Evolutionary conservation across 345 rosid genomes (phyloP), one percentile per base, ranked within the genome.

Genomic region (Dipteronia dyeriana): DNA sequence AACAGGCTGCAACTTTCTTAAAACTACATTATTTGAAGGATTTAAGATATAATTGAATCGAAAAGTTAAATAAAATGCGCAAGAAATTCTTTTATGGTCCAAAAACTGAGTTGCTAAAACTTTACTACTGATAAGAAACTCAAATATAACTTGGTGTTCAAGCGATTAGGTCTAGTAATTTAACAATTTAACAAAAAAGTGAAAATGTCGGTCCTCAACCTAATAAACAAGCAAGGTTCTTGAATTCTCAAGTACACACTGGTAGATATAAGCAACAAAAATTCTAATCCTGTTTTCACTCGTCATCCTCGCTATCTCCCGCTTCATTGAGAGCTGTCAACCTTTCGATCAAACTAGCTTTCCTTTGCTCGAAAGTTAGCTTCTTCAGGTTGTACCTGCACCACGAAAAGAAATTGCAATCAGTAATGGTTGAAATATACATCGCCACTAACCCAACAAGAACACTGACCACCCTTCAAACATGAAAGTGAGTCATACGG

Each of bases 331-430:
- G 84, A n/a, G 86, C 80, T 22, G 81, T 68, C 84, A 88, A 78
- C 59, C 90, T 80, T 19, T 85, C 87, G 16, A 88, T 70, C 86
- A 88, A 84, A 74, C 66, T 84, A 0, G 84, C 83, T 60, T 80
- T 88, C 66, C 85, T 84, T 76, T 87, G 88, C 70, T 88, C 90
- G 3, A 84, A 88, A 0, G 91, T 82, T 20, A 88, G 83, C 69
- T 85, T 88, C 86, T 87, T 88, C 78, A 76, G 34, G 61, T 87
- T 84, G 85, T 74, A 84, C 80, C 92, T 88, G 82, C 68, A 1
- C 31, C 29, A 11, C n/a, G 41, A 8, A 79, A n/a, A 20, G n/a
- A 70, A 19, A 29, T 9, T 10, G 1, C 13, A 12, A 20, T 53
- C 29, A 31, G n/a, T 20, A 65, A 2, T 19, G n/a, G 17, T 29